Percentiles rank a stretch among this genome's conserved stretches.
phyloP scores from a whole-genome alignment of 176 grass and related monocot genomes.

The Oryza glaberrima region DNA sequence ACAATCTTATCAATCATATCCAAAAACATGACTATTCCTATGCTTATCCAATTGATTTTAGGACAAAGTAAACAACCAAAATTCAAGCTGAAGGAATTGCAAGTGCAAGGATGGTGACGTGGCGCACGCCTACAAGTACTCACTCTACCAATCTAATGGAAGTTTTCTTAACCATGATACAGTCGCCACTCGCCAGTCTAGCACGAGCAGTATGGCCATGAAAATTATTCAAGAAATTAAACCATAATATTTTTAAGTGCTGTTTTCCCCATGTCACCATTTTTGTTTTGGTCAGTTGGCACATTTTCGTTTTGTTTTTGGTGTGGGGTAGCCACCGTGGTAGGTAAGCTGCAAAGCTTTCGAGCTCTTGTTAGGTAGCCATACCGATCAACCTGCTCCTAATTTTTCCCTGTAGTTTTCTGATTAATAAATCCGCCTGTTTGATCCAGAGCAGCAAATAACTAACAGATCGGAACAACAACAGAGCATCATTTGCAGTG shows the following conservation, averaged over 20 bases:
- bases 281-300: neutral
- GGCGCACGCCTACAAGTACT: neutral
- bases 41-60: neutral
- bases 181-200: neutral
- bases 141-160: neutral
- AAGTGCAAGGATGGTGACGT: neutral
- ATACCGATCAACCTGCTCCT: slow-evolving; percentile 7
- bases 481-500: neutral
- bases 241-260: neutral
- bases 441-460: slow-evolving; percentile 1
- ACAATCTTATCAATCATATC: neutral
- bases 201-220: neutral
- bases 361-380: slow-evolving; percentile 24
- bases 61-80: neutral
- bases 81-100: neutral
- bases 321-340: slow-evolving; percentile 12
- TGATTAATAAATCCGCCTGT: neutral
- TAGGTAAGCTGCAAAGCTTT: slow-evolving; percentile 33
- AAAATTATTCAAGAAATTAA: neutral
- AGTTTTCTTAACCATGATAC: neutral
- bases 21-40: neutral
- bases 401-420: slow-evolving; percentile 16
- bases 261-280: neutral
- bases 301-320: slow-evolving; percentile 4
- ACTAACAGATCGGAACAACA: neutral